Base-by-base conservation (phyloP, 1,284 basidiomycete genomes). In the Apiotrichum gamsii region DNA sequence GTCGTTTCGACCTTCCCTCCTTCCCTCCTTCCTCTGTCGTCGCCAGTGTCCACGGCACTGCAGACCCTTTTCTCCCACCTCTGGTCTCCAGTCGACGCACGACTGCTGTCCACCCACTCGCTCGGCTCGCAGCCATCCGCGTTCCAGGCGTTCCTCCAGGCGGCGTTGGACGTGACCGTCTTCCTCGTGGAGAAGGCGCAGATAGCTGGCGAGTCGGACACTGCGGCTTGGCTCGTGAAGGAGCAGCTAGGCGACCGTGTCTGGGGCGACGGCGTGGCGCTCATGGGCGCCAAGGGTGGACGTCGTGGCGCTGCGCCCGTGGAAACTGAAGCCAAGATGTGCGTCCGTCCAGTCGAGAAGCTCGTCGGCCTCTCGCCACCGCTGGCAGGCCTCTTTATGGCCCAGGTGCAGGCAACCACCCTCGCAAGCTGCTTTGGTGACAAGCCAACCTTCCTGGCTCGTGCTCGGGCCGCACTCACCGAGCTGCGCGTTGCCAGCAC, bases 361-460 rank as follows among this genome's bases (percentile, higher is more conserved):
- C 15, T 64, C 8, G 39, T 43, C 1, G 47, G 43, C 9, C 41
- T 56, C 20, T 47, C 82, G 24, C 8, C 34, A 1, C 87, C 90
- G 60, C 77, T 93, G 24, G 74, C 91, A 55, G 76, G 77, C 23
- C 82, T 87, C 56, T 84, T 91, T 71, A 85, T 91, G 66, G 45
- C 43, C 2, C 47, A 58, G 28, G 38, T 62, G 67, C 74, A 8
- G 76, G 84, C 47, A 87, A 89, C 75, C 78, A 87, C 74, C 82
- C 83, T 56, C 72, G 86, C 51, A 11, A 45, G 45, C 3, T 49
- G 49, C 30, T 57, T 60, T 47, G 43, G 52, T n/a, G 20, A 32
- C 13, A 32, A 18, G 39, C 21, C 23, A 10, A 38, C 54, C 1
- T 45, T 61, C 44, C 45, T 60, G 6, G 39, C 54, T 6, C 49